A percentile compares a stretch with the other conserved stretches of the same genome.
Conservation (phyloP, 768 basidiomycete species). For the Trametes punicea region DNA sequence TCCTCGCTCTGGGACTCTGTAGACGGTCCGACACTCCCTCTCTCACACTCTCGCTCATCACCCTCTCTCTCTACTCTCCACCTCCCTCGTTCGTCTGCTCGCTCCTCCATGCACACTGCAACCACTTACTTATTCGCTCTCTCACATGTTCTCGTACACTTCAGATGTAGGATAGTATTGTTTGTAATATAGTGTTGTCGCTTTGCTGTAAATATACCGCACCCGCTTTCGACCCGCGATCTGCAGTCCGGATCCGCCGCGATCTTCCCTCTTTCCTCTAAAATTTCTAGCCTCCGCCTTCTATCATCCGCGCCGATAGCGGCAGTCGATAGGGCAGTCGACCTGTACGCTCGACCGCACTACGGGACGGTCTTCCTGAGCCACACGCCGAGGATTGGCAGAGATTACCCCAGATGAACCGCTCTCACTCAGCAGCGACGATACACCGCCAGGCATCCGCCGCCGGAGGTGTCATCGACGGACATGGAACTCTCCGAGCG, state of each 20-base stretch:
- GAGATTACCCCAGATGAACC: conserved; percentile 12
- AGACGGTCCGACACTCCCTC: conserved; percentile 14
- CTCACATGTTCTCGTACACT: conserved; percentile 21
- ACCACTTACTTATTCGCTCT: conserved; percentile 19
- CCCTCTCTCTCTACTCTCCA: neutral
- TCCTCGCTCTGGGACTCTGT: conserved; percentile 19
- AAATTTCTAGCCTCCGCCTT: neutral
- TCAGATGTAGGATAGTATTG: conserved; percentile 23
- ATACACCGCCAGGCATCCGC: neutral
- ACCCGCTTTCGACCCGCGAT: neutral
- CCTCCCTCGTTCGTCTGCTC: neutral
- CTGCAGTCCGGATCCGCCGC: too few species aligned
- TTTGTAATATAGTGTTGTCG: conserved; percentile 18
- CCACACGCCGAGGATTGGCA: conserved; percentile 18
- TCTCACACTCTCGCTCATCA: neutral
- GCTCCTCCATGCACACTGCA: conserved; percentile 6
- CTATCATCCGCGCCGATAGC: neutral
- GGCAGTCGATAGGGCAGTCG: neutral
- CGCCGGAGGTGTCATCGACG: too few species aligned
- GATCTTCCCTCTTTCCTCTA: neutral
- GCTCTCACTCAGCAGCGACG: neutral
- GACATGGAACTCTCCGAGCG: neutral
- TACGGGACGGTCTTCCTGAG: conserved; percentile 10
- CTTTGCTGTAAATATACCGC: conserved; percentile 22
- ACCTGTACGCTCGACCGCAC: neutral